phyloP scores from a whole-genome alignment of 805 yeast genomes.

The Teunomyces tritomae region DNA sequence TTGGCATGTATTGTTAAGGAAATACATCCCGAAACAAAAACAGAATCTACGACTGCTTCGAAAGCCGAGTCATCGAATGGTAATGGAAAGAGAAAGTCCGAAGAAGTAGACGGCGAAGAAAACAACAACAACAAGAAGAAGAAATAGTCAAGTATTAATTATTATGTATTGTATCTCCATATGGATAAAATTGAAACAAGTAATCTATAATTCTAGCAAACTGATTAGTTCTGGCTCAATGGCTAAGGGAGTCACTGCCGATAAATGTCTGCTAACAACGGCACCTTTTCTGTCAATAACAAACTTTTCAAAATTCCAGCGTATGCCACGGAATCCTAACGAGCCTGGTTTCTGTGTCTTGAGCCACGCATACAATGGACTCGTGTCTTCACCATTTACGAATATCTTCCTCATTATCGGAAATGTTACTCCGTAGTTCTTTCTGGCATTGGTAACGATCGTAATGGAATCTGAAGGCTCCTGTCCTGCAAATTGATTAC shows the following conservation, averaged over 20 bases:
- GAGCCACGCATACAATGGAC: slow-evolving; percentile 28
- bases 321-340: slow-evolving; percentile 45
- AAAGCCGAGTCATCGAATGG: neutral
- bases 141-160: slow-evolving; percentile 1
- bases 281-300: slow-evolving; percentile 55
- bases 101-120: slow-evolving; percentile 4
- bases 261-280: slow-evolving; percentile 60
- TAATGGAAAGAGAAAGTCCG: slow-evolving; percentile 7
- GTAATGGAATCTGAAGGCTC: slow-evolving; percentile 60
- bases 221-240: slow-evolving; percentile 37
- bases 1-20: slow-evolving; percentile 75
- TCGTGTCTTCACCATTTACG: slow-evolving; percentile 35
- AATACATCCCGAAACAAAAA: slow-evolving; percentile 13
- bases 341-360: slow-evolving; percentile 25
- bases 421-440: slow-evolving; percentile 31
- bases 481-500: slow-evolving; percentile 84
- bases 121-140: slow-evolving; percentile 8
- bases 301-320: slow-evolving; percentile 83
- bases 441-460: slow-evolving; percentile 19
- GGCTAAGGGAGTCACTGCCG: slow-evolving; percentile 64
- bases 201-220: slow-evolving; percentile 12
- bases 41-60: slow-evolving; percentile 3
- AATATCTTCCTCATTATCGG: slow-evolving; percentile 36
- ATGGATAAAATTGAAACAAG: neutral
- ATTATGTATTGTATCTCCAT: neutral